Evolutionary conservation across 2,329 filamentous ascomycete genomes (phyloP).

Genomic region (Phyllosticta paracitricarpa): DNA sequence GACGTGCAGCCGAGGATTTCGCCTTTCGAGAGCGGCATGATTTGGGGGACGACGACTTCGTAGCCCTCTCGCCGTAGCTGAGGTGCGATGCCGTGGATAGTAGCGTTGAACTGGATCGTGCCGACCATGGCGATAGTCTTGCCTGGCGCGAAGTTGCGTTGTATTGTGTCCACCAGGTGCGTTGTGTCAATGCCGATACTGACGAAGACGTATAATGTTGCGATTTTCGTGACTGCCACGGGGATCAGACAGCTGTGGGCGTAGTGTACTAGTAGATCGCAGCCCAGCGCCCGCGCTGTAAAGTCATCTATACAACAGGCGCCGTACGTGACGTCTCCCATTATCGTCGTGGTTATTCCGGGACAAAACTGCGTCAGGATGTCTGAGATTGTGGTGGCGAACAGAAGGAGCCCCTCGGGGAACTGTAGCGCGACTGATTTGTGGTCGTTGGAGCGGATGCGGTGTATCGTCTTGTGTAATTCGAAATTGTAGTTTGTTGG

Average conservation of each 20-base stretch:
- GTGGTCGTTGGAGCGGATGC: conserved; percentile 69
- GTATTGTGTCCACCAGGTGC: conserved; percentile 77
- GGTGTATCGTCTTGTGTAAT: conserved; percentile 94
- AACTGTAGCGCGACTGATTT: conserved; percentile 91
- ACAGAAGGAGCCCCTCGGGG: conserved; percentile 87
- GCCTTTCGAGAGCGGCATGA: conserved; percentile 82
- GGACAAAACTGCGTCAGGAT: conserved; percentile 92
- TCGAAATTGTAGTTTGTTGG: conserved; percentile 98
- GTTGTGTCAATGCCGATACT: conserved; percentile 91
- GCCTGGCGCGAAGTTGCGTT: conserved; percentile 74
- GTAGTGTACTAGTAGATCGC: conserved; percentile 91
- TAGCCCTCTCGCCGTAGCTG: conserved; percentile 77
- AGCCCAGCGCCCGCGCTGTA: conserved; percentile 85
- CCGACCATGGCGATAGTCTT: conserved; percentile 90
- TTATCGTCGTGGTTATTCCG: conserved; percentile 85
- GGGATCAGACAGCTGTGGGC: conserved; percentile 95
- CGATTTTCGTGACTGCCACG: conserved; percentile 92
- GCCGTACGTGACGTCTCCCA: conserved; percentile 98
- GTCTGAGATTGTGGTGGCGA: conserved; percentile 95
- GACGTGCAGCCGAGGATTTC: conserved; percentile 98
- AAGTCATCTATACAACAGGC: conserved; percentile 99
- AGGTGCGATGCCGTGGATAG: conserved; percentile 74
- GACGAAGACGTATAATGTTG: conserved; percentile 95
- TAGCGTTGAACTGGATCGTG: conserved; percentile 98
- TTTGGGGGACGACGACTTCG: conserved; percentile 79